Conservation (phyloP, 2,329 filamentous ascomycete genomes). For the Rutstroemia sp. region DNA sequence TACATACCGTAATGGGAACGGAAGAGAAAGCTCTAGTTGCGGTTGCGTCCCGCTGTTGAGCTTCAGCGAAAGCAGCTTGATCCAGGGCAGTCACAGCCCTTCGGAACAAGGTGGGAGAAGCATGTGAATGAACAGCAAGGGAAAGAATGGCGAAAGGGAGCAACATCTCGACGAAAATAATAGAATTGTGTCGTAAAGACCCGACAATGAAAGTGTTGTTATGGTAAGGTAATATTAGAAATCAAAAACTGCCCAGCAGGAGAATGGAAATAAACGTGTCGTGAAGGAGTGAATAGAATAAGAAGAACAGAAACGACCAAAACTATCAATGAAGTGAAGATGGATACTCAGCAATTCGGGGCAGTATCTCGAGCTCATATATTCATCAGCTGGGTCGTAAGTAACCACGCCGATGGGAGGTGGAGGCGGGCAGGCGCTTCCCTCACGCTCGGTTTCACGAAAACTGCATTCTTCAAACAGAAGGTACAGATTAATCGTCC, state of each 20-base stretch:
- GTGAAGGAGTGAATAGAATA: background rate
- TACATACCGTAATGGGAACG: slow-evolving; percentile 34
- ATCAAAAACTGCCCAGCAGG: slow-evolving; percentile 4
- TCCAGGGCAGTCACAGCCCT: slow-evolving; percentile 4
- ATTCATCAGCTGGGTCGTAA: background rate
- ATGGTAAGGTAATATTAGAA: background rate
- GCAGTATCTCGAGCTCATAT: background rate
- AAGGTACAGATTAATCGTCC: no score
- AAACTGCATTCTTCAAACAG: no score
- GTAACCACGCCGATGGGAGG: background rate
- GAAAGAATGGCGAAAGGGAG: background rate
- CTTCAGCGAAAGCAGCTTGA: slow-evolving; percentile 33
- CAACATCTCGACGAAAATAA: background rate
- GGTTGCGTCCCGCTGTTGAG: slow-evolving; percentile 35
- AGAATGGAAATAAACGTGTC: background rate
- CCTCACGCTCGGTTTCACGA: no score
- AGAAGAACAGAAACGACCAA: background rate
- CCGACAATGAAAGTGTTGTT: background rate
- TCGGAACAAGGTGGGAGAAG: background rate
- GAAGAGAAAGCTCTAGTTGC: slow-evolving; percentile 35
- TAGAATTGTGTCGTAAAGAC: background rate
- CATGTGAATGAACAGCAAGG: background rate
- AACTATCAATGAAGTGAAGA: background rate
- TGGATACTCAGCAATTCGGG: background rate
- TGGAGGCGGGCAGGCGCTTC: no score